These are phyloP conservation scores for Aspergillus nanangensis DNA, from an alignment of 495 filamentous ascomycete genomes.

Conservation along the genomic window DNA sequence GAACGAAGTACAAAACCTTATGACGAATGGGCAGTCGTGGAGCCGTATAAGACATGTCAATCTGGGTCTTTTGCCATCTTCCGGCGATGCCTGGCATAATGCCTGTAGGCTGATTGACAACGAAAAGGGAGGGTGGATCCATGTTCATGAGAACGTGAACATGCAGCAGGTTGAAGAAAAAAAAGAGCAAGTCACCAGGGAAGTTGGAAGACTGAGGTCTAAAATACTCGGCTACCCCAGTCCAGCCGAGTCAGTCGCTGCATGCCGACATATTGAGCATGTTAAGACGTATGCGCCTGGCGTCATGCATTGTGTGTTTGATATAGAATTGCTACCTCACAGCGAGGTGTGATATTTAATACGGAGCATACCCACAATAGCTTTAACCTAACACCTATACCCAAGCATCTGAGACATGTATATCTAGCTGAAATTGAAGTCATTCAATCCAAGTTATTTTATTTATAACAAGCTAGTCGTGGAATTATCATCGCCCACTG, in stretches of 20 bases:
- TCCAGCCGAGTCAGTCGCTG: conserved; percentile 20
- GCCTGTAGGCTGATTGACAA: conserved; percentile 57
- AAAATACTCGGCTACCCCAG: not conserved
- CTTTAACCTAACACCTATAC: too few species aligned
- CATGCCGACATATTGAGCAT: conserved; percentile 66
- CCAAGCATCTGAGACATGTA: too few species aligned
- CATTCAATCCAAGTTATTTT: too few species aligned
- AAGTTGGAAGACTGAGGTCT: conserved; percentile 14
- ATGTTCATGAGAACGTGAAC: conserved; percentile 84
- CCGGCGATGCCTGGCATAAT: conserved; percentile 57
- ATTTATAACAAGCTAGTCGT: too few species aligned
- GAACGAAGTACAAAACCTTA: conserved; percentile 12
- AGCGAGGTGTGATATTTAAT: too few species aligned
- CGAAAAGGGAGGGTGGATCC: conserved; percentile 59
- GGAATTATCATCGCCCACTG: too few species aligned
- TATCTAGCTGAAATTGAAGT: too few species aligned
- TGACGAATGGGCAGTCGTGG: conserved; percentile 26
- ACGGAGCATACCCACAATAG: too few species aligned
- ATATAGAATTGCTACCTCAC: conserved; percentile 58
- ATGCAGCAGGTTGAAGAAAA: conserved; percentile 55
- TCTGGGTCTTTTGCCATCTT: conserved; percentile 72
- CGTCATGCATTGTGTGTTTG: conserved; percentile 84
- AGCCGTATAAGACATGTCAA: conserved; percentile 64
- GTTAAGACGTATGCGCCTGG: conserved; percentile 94
- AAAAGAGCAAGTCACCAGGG: conserved; percentile 24